Percentiles rank a stretch among this genome's conserved stretches.
Conservation (phyloP, 108 stramenopile genomes). For the Cyclotella cryptica region DNA sequence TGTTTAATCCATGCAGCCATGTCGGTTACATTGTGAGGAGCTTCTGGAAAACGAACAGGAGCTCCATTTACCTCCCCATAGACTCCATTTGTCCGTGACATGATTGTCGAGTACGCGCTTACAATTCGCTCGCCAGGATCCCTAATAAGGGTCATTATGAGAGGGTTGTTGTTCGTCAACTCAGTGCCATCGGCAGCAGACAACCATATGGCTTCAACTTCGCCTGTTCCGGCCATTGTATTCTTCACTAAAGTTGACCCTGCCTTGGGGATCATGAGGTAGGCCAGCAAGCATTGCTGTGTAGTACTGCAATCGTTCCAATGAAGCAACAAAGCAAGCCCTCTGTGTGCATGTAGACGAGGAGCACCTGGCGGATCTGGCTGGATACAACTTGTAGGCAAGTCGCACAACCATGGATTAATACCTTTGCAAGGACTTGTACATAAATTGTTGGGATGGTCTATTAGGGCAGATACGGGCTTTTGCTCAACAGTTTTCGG, state of each 20-base stretch:
- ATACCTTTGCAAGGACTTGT: too few relatives aligned
- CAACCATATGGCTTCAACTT: neutral
- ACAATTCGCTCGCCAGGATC: neutral
- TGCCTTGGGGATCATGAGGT: slow-evolving; percentile 10
- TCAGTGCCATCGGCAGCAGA: neutral
- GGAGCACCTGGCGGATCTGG: neutral
- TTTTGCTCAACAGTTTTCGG: too few relatives aligned
- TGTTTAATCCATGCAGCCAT: neutral
- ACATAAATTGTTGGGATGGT: too few relatives aligned
- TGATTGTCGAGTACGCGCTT: slow-evolving; percentile 7
- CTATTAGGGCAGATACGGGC: too few relatives aligned
- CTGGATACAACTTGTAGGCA: neutral
- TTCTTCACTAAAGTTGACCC: neutral
- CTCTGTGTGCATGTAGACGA: neutral
- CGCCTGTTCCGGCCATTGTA: neutral
- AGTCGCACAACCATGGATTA: too few relatives aligned
- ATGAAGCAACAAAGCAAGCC: neutral
- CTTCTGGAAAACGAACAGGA: too few relatives aligned
- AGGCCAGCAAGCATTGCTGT: neutral
- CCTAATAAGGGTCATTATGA: neutral
- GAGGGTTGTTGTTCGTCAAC: neutral
- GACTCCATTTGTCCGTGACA: neutral
- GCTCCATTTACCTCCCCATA: neutral
- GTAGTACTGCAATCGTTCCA: neutral
- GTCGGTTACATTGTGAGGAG: neutral